Base-by-base conservation (phyloP, 75 land plant species). In the Gnetum montanum region DNA sequence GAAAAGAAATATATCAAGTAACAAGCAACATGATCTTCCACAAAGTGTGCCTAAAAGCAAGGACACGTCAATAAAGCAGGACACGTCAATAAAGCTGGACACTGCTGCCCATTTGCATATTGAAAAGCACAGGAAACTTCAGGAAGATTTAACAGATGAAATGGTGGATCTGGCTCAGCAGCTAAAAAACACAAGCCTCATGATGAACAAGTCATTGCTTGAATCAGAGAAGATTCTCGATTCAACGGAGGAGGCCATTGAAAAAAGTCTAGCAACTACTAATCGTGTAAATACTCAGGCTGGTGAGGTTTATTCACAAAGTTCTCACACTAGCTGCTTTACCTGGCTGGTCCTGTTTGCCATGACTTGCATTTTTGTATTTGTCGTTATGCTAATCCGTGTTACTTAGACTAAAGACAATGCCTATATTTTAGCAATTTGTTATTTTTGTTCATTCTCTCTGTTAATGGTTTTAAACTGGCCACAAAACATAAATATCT, bases 101-200 rank as follows among this genome's bases (percentile, higher is more conserved):
- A 64, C 67, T 28, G 55, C 73, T 31, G 59, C 88, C 18, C 76
- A 75, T 4, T 61, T 46, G 22, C 73, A 68, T 61, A 81, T 92
- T 49, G 86, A 81, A 31, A 88, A 82, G 61, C 97, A 92, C 66
- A 81, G 90, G 75, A 83, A 77, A 67, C 85, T 92, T 31, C 97
- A 92, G 72, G 97, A 92, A 44, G 81, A 77, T 63, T 62, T 92
- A 63, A 84, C 97, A 3, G 97, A 91, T 78, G 97, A 91, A 70
- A 91, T 87, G 97, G 97, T 87, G 58, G 74, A 23, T 35, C 66
- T 91, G 48, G 87, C 97, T 27, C 80, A 60, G 28, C 92, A 87
- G 64, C 78, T 91, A 1, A 91, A 87, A 73, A 88, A 91, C 68
- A 69, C 80, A 22, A 91, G 79, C 58, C 61, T 78, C 3, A 33